Percentiles rank a stretch among this genome's conserved stretches.
Conservation (phyloP, 495 filamentous ascomycete species). For the Trichoderma virens region DNA sequence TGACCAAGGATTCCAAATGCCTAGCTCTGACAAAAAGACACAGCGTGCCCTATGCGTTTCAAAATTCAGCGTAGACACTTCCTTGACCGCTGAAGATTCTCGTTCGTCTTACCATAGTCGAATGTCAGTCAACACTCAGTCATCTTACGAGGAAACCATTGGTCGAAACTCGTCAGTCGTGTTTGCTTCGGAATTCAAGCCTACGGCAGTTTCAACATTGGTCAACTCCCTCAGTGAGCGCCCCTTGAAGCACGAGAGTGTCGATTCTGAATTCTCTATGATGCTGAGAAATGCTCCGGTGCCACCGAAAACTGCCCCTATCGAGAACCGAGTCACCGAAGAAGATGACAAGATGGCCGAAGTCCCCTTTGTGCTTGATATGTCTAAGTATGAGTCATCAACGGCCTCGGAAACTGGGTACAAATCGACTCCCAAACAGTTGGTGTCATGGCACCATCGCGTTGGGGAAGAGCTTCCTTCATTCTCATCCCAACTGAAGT, state of each 20-base stretch:
- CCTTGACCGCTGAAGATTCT: neutral
- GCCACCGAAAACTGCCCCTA: neutral
- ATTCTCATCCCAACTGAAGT: constrained; percentile 40
- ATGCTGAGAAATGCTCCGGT: neutral
- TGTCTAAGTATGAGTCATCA: neutral
- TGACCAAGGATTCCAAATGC: neutral
- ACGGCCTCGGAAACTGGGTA: neutral
- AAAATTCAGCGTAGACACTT: neutral
- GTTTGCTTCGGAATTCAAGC: neutral
- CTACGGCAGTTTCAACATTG: neutral
- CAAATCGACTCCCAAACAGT: neutral
- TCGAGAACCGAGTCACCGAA: neutral
- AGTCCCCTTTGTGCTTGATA: neutral
- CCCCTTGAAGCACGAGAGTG: neutral
- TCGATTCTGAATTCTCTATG: neutral
- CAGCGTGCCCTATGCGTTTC: constrained; percentile 1
- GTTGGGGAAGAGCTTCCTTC: constrained; percentile 45
- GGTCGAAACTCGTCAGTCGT: neutral
- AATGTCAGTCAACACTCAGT: neutral
- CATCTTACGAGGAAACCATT: neutral
- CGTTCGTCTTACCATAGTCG: neutral
- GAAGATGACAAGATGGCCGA: neutral
- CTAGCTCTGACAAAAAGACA: neutral
- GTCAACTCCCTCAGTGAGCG: neutral
- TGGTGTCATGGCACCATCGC: constrained; percentile 32